These are phyloP conservation scores for Chaetomiaceae sp. DNA, from an alignment of 2,329 filamentous ascomycete genomes.

Conservation along the genomic window DNA sequence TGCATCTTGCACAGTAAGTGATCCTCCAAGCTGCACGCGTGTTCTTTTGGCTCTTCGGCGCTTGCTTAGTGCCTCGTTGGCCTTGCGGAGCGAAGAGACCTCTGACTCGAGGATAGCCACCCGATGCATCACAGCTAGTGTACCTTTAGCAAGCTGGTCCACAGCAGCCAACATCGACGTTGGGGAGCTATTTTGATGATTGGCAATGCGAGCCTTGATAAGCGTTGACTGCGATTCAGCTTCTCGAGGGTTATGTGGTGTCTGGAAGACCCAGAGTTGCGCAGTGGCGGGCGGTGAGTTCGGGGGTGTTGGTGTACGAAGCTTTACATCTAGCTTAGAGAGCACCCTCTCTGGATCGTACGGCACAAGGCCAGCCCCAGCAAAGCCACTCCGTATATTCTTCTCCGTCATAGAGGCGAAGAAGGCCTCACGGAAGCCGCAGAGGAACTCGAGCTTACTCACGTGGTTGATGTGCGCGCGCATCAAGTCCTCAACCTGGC, in stretches of 20 bases:
- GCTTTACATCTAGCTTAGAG: too few species aligned
- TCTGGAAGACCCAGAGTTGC: neutral
- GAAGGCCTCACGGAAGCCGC: constrained; percentile 6
- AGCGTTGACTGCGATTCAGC: neutral
- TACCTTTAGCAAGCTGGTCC: constrained; percentile 12
- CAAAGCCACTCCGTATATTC: constrained; percentile 14
- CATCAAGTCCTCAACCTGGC: constrained; percentile 11
- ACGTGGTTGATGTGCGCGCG: constrained; percentile 5
- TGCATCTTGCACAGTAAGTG: neutral
- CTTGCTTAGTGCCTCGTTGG: neutral
- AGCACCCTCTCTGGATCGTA: neutral
- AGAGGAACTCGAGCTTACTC: constrained; percentile 14
- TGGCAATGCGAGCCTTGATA: constrained; percentile 8
- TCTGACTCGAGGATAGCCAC: constrained; percentile 10
- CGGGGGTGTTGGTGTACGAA: too few species aligned
- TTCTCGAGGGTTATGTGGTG: constrained; percentile 6
- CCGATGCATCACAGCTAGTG: constrained; percentile 13
- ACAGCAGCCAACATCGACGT: constrained; percentile 11
- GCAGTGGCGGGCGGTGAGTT: neutral
- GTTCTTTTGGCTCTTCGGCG: constrained; percentile 4
- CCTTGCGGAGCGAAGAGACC: constrained; percentile 32
- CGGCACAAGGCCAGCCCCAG: constrained; percentile 14
- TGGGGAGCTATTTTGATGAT: constrained; percentile 13
- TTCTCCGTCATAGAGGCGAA: constrained; percentile 15
- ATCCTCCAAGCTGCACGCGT: neutral